phyloP scores from a whole-genome alignment of 2,329 filamentous ascomycete species.

The Colletotrichum lini region DNA sequence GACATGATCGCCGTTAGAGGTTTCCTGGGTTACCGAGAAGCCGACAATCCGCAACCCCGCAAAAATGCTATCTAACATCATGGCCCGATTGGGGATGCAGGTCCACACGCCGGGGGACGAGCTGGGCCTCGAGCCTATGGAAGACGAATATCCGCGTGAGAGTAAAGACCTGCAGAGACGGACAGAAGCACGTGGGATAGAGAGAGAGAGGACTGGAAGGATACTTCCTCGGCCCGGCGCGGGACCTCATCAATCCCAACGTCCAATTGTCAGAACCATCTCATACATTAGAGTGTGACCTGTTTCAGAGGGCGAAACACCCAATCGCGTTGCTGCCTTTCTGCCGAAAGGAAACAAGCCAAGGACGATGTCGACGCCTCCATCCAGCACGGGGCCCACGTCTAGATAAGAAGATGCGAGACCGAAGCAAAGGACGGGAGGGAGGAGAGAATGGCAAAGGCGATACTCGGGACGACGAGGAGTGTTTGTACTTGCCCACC shows the following conservation, averaged over 20 bases:
- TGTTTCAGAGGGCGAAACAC: constrained; percentile 2
- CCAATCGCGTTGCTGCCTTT: background rate
- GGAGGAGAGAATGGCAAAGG: background rate
- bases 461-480: background rate
- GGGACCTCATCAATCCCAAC: background rate
- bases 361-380: background rate
- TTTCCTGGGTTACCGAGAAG: background rate
- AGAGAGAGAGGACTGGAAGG: background rate
- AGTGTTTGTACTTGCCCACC: constrained; percentile 1
- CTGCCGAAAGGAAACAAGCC: background rate
- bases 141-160: background rate
- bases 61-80: background rate
- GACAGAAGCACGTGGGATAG: background rate
- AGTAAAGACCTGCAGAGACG: background rate
- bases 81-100: background rate
- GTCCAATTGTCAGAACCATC: constrained; percentile 14
- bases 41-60: background rate
- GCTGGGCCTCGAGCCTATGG: background rate
- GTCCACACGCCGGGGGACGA: background rate
- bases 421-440: background rate
- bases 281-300: constrained; percentile 7
- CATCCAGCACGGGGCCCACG: no score
- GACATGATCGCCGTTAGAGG: constrained; percentile 18
- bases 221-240: background rate
- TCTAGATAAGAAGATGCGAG: background rate